Conservation (phyloP, 1,284 basidiomycete genomes). For the Trichosporon coremiiforme region DNA sequence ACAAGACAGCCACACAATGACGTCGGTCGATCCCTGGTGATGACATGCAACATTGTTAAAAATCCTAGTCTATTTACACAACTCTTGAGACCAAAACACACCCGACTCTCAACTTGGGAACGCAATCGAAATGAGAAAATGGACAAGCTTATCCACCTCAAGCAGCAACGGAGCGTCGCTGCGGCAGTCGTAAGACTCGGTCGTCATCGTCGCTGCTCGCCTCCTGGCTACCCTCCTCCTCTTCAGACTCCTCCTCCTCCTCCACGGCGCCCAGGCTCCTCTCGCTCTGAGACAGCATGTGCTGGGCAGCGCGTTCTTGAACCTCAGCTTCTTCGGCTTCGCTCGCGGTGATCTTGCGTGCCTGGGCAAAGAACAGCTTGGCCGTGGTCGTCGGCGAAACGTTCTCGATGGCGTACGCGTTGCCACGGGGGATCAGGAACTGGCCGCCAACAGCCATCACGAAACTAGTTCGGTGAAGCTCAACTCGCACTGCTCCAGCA, state of each 20-base stretch:
- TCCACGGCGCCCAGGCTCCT: background rate
- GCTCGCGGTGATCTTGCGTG: slow-evolving; percentile 66
- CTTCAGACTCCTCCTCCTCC: slow-evolving; percentile 13
- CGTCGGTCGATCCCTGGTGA: slow-evolving; percentile 1
- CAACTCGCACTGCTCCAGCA: slow-evolving; percentile 82
- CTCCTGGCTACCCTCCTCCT: slow-evolving; percentile 29
- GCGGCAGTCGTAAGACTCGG: background rate
- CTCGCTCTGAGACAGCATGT: background rate
- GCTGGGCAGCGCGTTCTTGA: slow-evolving; percentile 5
- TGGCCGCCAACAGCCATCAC: slow-evolving; percentile 78
- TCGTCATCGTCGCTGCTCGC: slow-evolving; percentile 23
- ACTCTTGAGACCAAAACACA: background rate
- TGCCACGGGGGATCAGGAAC: slow-evolving; percentile 90
- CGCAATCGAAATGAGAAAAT: background rate
- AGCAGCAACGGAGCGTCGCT: background rate
- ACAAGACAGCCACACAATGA: background rate
- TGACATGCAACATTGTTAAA: slow-evolving; percentile 8
- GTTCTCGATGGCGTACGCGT: slow-evolving; percentile 87
- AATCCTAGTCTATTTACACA: background rate
- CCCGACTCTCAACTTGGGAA: background rate
- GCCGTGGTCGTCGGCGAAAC: slow-evolving; percentile 72
- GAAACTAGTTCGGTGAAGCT: slow-evolving; percentile 75
- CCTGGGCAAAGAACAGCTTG: slow-evolving; percentile 89
- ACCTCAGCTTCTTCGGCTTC: slow-evolving; percentile 48
- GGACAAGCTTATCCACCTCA: background rate